Conservation (phyloP, 768 basidiomycete genomes). For the Leccinellum albellum region DNA sequence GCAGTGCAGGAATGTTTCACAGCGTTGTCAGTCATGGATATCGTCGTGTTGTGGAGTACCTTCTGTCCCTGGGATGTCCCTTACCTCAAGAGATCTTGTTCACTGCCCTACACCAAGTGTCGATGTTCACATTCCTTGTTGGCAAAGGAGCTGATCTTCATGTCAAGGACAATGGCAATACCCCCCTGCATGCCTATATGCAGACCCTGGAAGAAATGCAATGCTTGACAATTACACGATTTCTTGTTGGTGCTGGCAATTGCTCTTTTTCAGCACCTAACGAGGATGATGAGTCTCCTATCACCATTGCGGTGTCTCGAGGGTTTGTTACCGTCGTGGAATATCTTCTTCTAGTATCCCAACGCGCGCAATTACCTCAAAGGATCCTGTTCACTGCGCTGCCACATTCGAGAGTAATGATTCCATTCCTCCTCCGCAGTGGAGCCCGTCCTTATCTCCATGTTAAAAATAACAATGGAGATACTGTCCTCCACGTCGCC, state of each 20-base stretch:
- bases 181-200: neutral
- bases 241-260: neutral
- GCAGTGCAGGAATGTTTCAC: neutral
- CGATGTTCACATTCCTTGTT: neutral
- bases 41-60: neutral
- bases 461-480: rapidly evolving
- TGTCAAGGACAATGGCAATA: neutral
- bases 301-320: neutral
- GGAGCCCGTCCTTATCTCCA: neutral
- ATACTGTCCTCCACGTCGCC: neutral
- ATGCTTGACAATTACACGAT: neutral
- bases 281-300: neutral
- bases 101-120: neutral
- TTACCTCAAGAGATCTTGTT: neutral
- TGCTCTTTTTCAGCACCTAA: neutral
- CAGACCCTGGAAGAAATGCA: neutral
- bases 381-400: neutral
- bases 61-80: neutral
- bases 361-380: neutral
- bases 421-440: neutral
- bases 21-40: neutral
- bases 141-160: neutral
- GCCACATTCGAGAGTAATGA: too few species aligned
- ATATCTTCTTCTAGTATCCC: neutral
- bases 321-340: neutral